Percentiles rank a stretch among this genome's conserved stretches.
Conservation (phyloP, 108 stramenopile species). For the Asterionellopsis glacialis region DNA sequence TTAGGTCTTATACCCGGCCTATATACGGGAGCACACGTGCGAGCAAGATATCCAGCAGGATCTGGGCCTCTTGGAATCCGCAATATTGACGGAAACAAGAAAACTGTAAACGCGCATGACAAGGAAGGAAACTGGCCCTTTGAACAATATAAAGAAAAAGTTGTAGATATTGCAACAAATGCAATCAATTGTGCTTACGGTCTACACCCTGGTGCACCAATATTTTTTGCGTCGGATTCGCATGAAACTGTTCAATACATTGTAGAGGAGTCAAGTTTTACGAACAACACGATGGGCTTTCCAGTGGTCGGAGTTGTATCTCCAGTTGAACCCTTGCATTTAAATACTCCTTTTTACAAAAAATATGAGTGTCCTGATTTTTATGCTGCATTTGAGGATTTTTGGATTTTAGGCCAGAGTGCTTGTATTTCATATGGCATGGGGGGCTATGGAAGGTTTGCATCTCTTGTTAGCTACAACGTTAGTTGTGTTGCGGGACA, state of each 20-base stretch:
- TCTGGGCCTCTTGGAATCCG: too few species aligned
- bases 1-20: too few species aligned
- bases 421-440: background rate
- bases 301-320: too few species aligned
- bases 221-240: slow-evolving; percentile 33
- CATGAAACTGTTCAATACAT: background rate
- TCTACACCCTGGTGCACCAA: slow-evolving; percentile 21
- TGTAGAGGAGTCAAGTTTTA: slow-evolving; percentile 1
- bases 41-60: too few species aligned
- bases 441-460: background rate
- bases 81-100: too few species aligned
- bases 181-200: slow-evolving; percentile 30
- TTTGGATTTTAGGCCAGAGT: background rate
- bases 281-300: slow-evolving; percentile 9
- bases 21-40: too few species aligned
- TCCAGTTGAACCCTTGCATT: background rate
- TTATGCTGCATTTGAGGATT: background rate
- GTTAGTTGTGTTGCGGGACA: background rate
- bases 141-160: background rate
- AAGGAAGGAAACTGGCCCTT: too few species aligned
- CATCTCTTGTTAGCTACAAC: background rate
- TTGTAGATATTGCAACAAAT: slow-evolving; percentile 12
- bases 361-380: background rate
- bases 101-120: too few species aligned
- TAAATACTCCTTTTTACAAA: background rate